Evolutionary conservation across 2,329 filamentous ascomycete genomes (phyloP).

Genomic region (Aspergillus tanneri): DNA sequence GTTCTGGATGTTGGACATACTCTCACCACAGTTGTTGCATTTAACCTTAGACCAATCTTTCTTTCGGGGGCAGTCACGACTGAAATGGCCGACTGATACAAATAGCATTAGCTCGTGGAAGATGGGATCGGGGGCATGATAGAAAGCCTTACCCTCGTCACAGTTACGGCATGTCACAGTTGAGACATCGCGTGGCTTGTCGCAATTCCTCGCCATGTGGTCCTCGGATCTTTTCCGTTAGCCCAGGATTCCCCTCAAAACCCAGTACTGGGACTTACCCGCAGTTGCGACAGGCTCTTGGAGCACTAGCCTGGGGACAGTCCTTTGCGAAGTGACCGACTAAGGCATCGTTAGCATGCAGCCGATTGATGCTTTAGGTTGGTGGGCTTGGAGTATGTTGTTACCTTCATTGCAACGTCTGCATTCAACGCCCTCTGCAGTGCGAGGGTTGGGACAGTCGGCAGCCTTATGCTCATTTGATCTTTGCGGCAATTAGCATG

Average conservation of each 20-base stretch:
- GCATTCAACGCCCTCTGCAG: conserved; percentile 47
- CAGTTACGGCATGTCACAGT: conserved; percentile 49
- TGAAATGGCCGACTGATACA: conserved; percentile 43
- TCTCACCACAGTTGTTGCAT: conserved; percentile 47
- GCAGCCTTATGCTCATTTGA: conserved; percentile 47
- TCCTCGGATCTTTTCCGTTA: conserved; percentile 39
- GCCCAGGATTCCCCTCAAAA: conserved; percentile 4
- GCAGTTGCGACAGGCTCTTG: conserved; percentile 47
- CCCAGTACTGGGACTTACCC: conserved; percentile 31
- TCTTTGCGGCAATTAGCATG: conserved; percentile 25
- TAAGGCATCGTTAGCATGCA: conserved; percentile 14
- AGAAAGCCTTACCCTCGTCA: conserved; percentile 35
- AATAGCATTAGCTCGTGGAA: conserved; percentile 10
- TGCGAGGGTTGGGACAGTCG: conserved; percentile 50
- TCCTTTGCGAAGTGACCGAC: conserved; percentile 50
- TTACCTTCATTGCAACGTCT: conserved; percentile 45
- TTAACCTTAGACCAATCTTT: conserved; percentile 46
- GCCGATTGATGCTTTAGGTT: background rate
- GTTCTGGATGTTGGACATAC: conserved; percentile 29
- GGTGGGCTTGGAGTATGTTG: background rate
- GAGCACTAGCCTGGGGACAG: conserved; percentile 39
- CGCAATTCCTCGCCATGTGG: conserved; percentile 45
- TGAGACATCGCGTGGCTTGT: conserved; percentile 41
- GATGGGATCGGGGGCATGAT: background rate
- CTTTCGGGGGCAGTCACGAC: conserved; percentile 45